Percentiles rank a stretch among this genome's conserved stretches.
These are phyloP conservation scores for Plasmodium yoelii DNA, from an alignment of 169 alveolate species.

Conservation along the genomic window DNA sequence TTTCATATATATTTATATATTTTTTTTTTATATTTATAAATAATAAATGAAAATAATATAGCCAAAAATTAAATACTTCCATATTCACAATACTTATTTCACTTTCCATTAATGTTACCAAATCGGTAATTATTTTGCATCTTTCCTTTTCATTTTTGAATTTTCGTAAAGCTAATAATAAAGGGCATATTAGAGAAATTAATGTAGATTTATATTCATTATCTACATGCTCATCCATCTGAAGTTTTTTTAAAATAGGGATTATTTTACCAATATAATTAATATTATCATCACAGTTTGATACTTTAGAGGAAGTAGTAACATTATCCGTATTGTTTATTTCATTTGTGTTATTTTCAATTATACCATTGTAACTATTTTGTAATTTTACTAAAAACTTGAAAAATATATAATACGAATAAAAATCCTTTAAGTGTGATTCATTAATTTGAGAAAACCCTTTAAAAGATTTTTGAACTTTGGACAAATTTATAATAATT, in stretches of 20 bases:
- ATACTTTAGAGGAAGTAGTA: neutral
- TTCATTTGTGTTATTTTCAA: conserved; percentile 1
- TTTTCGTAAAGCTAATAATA: conserved; percentile 41
- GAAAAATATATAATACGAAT: conserved; percentile 42
- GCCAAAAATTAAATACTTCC: conserved; percentile 65
- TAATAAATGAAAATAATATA: conserved; percentile 63
- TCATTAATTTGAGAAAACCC: conserved; percentile 66
- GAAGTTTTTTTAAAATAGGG: conserved; percentile 36
- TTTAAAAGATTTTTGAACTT: conserved; percentile 52
- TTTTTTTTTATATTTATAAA: conserved; percentile 70
- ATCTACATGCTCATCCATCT: conserved; percentile 48
- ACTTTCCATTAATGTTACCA: conserved; percentile 35
- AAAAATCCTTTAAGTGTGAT: conserved; percentile 37
- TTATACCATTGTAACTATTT: neutral
- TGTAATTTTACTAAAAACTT: conserved; percentile 71
- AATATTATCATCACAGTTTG: neutral
- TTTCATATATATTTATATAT: conserved; percentile 40
- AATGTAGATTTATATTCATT: conserved; percentile 65
- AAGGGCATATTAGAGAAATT: conserved; percentile 59
- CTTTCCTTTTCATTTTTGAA: conserved; percentile 31
- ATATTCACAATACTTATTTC: conserved; percentile 63
- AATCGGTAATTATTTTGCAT: conserved; percentile 8
- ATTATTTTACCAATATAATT: conserved; percentile 19
- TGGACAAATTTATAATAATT: conserved; percentile 60
- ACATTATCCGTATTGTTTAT: neutral